Evolutionary conservation across 805 yeast genomes (phyloP).

Genomic region (Grigorovia jiainica): DNA sequence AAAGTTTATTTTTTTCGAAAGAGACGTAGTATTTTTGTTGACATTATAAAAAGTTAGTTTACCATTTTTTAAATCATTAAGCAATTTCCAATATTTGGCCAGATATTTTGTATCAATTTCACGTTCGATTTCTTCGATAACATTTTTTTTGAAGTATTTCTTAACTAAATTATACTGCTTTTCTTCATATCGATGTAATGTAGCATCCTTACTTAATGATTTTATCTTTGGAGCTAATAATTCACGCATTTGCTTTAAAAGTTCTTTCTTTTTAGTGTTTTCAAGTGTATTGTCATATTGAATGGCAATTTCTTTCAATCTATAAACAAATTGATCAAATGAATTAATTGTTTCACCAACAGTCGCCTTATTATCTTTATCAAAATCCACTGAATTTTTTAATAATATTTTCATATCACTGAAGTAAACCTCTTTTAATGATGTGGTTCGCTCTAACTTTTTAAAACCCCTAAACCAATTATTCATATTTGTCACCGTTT

Average conservation of each 20-base stretch:
- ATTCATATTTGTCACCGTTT: slow-evolving; percentile 11
- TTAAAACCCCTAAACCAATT: slow-evolving; percentile 6
- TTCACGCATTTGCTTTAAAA: slow-evolving; percentile 9
- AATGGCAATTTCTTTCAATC: slow-evolving; percentile 23
- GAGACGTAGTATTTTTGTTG: too few species aligned
- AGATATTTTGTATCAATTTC: slow-evolving; percentile 6
- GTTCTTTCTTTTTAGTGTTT: slow-evolving; percentile 8
- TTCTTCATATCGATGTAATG: slow-evolving; percentile 12
- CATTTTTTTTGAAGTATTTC: not conserved
- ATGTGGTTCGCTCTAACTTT: slow-evolving; percentile 6
- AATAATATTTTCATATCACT: slow-evolving; percentile 13
- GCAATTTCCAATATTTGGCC: slow-evolving; percentile 7
- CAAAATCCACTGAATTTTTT: slow-evolving; percentile 13
- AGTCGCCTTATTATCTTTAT: slow-evolving; percentile 10
- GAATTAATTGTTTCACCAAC: slow-evolving; percentile 10
- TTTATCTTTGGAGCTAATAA: slow-evolving; percentile 7
- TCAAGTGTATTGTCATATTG: slow-evolving; percentile 8
- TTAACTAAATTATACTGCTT: slow-evolving; percentile 11
- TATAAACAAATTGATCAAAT: slow-evolving; percentile 15
- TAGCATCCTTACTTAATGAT: slow-evolving; percentile 22
- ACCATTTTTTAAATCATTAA: slow-evolving; percentile 6
- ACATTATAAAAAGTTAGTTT: too few species aligned
- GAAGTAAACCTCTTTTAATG: slow-evolving; percentile 10
- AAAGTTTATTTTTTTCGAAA: too few species aligned
- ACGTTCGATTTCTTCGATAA: slow-evolving; percentile 1